Evolutionary conservation across 2,329 filamentous ascomycete genomes (phyloP).

Genomic region (Blumeria graminis): DNA sequence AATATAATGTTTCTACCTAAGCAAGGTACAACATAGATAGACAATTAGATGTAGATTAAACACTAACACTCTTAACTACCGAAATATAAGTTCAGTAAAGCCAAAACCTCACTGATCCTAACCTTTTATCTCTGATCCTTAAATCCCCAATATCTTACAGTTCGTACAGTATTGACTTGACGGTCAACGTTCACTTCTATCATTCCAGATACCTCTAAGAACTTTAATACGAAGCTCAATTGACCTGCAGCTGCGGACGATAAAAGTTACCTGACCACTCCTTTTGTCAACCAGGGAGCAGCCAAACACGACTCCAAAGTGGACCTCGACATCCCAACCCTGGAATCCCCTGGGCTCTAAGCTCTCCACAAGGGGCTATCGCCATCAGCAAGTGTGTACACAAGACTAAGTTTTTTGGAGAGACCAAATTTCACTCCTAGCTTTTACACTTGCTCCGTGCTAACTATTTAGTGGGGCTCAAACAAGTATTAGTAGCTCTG

Average conservation of each 20-base stretch:
- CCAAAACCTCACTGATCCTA: no score
- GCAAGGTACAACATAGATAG: no score
- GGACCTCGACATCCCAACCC: background rate
- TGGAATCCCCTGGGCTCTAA: background rate
- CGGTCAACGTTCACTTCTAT: no score
- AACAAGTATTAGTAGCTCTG: background rate
- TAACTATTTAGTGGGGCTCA: background rate
- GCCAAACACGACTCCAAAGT: background rate
- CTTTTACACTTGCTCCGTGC: background rate
- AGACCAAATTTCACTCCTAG: background rate
- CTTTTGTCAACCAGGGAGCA: background rate
- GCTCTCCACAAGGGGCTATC: background rate
- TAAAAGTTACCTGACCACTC: background rate
- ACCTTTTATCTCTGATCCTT: no score
- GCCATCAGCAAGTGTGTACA: background rate
- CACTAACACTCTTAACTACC: no score
- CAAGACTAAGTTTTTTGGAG: background rate
- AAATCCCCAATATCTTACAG: no score
- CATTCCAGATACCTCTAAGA: no score
- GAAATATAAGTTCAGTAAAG: no score
- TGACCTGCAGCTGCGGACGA: background rate
- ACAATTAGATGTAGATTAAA: no score
- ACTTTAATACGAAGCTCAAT: no score
- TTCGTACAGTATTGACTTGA: no score
- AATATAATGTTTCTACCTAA: no score